These are phyloP conservation scores for Eragrostis nindensis DNA, from an alignment of 176 grass and related monocot species.

Conservation along the genomic window DNA sequence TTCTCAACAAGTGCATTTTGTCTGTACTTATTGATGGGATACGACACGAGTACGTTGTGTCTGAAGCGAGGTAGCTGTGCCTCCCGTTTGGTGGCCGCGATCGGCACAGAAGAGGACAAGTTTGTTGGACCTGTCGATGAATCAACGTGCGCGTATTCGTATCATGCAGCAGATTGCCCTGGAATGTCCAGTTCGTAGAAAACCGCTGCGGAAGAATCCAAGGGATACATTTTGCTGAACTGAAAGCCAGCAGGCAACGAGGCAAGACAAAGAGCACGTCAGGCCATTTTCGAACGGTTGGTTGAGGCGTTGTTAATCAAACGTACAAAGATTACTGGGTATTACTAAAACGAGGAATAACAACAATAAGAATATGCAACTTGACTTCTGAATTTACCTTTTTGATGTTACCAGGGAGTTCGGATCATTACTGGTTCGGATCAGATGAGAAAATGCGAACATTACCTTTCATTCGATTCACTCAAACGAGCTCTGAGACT, in stretches of 20 bases:
- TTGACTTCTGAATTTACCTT: background rate
- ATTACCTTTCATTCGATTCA: background rate
- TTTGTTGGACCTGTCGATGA: slow-evolving; percentile 35
- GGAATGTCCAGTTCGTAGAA: slow-evolving; percentile 22
- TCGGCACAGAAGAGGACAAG: slow-evolving; percentile 17
- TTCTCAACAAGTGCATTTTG: slow-evolving; percentile 27
- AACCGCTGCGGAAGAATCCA: background rate
- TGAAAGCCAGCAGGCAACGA: background rate
- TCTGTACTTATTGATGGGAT: background rate
- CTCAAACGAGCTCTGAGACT: background rate
- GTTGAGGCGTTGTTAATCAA: background rate
- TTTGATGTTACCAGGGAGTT: background rate
- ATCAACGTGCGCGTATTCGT: background rate
- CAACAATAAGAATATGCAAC: background rate
- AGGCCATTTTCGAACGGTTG: background rate
- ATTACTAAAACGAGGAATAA: too few relatives aligned
- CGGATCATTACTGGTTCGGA: background rate
- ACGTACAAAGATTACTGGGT: too few relatives aligned
- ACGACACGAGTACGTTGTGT: background rate
- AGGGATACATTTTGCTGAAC: slow-evolving; percentile 2
- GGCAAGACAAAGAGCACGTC: background rate
- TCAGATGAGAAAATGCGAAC: background rate
- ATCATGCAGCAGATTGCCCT: slow-evolving; percentile 9
- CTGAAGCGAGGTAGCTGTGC: slow-evolving; percentile 30
- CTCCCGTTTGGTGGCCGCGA: slow-evolving; percentile 34